Percentiles rank a stretch among this genome's conserved stretches.
Evolutionary conservation across 2,329 filamentous ascomycete genomes (phyloP).

Genomic region (Beauveria rudraprayagi): DNA sequence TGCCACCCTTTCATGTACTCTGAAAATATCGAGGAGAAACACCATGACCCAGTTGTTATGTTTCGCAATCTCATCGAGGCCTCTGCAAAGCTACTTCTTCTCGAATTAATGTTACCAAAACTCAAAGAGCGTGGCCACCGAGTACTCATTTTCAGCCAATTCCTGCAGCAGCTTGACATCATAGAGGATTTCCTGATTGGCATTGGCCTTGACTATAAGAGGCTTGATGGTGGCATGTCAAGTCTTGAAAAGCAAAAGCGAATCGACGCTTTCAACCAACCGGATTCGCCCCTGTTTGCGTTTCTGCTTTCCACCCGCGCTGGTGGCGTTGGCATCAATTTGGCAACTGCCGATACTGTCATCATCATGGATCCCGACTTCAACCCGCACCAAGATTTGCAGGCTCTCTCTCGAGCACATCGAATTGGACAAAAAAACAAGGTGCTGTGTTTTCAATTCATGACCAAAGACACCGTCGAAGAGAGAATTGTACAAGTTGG

Average conservation of each 20-base stretch:
- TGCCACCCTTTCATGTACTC: conserved; percentile 97
- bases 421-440: conserved; percentile 95
- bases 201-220: conserved; percentile 63
- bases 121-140: conserved; percentile 78
- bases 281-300: conserved; percentile 73
- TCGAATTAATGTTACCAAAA: conserved; percentile 81
- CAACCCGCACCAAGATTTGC: conserved; percentile 96
- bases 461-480: conserved; percentile 81
- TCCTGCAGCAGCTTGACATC: conserved; percentile 79
- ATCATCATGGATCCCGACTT: conserved; percentile 97
- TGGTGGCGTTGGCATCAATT: conserved; percentile 93
- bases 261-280: conserved; percentile 89
- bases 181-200: conserved; percentile 85
- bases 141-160: conserved; percentile 93
- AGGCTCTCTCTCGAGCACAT: conserved; percentile 88
- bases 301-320: conserved; percentile 91
- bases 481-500: conserved; percentile 96
- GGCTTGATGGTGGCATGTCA: conserved; percentile 77
- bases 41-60: conserved; percentile 50
- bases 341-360: conserved; percentile 93
- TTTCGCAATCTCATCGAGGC: conserved; percentile 84
- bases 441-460: conserved; percentile 89
- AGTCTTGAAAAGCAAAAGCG: conserved; percentile 86
- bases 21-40: conserved; percentile 77
- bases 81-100: conserved; percentile 76